Conservation (phyloP, 2,329 filamentous ascomycete genomes). For the Claviceps fusiformis region DNA sequence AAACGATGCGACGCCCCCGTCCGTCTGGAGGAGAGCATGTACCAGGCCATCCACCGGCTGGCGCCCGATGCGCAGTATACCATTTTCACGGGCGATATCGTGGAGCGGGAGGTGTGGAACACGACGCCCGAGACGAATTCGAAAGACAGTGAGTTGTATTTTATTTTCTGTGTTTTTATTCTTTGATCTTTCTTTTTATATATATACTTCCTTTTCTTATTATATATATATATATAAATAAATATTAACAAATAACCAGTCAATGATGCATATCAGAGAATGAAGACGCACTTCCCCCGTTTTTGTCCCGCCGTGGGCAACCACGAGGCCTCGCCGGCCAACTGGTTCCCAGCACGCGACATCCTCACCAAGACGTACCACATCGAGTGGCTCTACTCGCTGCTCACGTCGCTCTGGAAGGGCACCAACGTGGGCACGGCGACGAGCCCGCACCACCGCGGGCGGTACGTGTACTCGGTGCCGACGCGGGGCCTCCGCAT, state of each 20-base stretch:
- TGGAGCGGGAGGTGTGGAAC: neutral
- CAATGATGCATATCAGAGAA: neutral
- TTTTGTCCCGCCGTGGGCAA: neutral
- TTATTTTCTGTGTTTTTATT: neutral
- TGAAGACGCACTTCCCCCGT: neutral
- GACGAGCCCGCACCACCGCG: neutral
- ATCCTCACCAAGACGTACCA: neutral
- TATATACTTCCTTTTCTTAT: neutral
- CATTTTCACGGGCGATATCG: slow-evolving; percentile 1
- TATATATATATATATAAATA: no score
- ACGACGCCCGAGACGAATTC: neutral
- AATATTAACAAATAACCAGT: no score
- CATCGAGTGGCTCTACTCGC: neutral
- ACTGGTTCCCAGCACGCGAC: neutral
- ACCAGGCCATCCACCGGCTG: neutral
- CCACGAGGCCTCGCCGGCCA: neutral
- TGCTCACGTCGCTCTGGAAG: neutral
- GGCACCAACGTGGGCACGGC: neutral
- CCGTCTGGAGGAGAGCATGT: slow-evolving; percentile 1
- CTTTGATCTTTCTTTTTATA: neutral
- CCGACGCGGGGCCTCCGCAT: slow-evolving; percentile 25
- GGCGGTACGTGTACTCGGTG: neutral
- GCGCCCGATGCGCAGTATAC: neutral
- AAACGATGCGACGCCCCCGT: neutral
- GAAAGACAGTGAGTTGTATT: slow-evolving; percentile 13